These are phyloP conservation scores for Spathaspora girioi DNA, from an alignment of 805 yeast species.

Conservation along the genomic window DNA sequence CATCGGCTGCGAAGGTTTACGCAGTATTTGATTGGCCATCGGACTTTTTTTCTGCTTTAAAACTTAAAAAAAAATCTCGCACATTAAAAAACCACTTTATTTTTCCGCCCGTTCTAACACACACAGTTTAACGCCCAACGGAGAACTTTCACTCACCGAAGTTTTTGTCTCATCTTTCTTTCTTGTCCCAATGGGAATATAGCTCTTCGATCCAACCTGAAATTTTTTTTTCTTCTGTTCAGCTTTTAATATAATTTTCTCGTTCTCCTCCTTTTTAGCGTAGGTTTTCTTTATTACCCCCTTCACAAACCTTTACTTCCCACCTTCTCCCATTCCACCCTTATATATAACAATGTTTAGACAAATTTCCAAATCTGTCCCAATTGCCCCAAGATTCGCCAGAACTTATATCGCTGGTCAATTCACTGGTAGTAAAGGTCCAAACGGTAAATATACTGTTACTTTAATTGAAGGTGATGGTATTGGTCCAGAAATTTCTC, in stretches of 20 bases:
- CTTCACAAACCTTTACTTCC: not conserved
- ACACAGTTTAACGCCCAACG: not conserved
- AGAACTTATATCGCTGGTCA: slow-evolving; percentile 58
- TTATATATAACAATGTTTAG: slow-evolving; percentile 29
- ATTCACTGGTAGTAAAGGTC: slow-evolving; percentile 59
- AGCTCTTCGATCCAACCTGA: not conserved
- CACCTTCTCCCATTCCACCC: not conserved
- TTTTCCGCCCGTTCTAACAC: not conserved
- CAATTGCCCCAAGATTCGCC: slow-evolving; percentile 26
- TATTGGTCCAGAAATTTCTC: slow-evolving; percentile 90
- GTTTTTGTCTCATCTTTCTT: not conserved
- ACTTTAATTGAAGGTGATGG: slow-evolving; percentile 99
- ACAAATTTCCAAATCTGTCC: slow-evolving; percentile 24
- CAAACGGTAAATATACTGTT: slow-evolving; percentile 86
- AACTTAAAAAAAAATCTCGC: not conserved
- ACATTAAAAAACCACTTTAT: not conserved
- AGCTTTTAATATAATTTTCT: not conserved
- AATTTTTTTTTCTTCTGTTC: not conserved
- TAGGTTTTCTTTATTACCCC: not conserved
- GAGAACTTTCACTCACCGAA: not conserved
- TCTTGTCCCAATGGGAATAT: not conserved
- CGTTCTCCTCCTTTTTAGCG: not conserved
- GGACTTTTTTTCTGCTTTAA: not conserved
- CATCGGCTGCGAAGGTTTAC: not conserved
- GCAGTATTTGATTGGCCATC: not conserved